Percentiles rank a stretch among this genome's conserved stretches.
phyloP scores from a whole-genome alignment of 495 filamentous ascomycete genomes.

The Penicillium coffeae region DNA sequence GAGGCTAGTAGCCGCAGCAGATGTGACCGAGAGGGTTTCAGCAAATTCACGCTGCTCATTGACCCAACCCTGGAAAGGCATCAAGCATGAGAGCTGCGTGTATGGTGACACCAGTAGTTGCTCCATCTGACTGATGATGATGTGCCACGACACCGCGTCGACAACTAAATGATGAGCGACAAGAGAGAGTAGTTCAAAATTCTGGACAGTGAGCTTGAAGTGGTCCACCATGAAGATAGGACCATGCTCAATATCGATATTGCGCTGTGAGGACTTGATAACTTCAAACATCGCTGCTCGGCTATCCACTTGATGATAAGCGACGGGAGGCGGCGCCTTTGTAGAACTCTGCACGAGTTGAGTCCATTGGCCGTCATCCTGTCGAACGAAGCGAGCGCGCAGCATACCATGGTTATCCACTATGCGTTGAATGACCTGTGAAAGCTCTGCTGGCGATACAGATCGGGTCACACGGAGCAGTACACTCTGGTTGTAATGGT shows the following conservation, averaged over 20 bases:
- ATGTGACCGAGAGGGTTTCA: background rate
- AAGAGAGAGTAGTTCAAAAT: conserved; percentile 43
- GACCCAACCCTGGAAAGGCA: background rate
- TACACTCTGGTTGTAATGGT: background rate
- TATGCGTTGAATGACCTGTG: background rate
- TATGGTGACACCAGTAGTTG: background rate
- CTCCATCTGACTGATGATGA: background rate
- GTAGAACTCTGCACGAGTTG: conserved; percentile 21
- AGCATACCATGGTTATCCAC: background rate
- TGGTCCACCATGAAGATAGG: conserved; percentile 14
- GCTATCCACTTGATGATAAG: background rate
- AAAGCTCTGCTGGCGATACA: background rate
- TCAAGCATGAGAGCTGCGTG: no score
- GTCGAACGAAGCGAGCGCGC: conserved; percentile 19
- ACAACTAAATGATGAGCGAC: conserved; percentile 52
- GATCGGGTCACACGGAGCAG: background rate
- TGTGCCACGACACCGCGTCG: conserved; percentile 51
- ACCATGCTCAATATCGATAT: background rate
- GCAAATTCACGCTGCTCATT: background rate
- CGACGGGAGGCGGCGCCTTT: background rate
- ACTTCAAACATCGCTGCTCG: background rate
- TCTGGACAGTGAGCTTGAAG: conserved; percentile 40
- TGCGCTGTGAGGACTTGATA: background rate
- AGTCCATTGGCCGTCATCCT: conserved; percentile 50
- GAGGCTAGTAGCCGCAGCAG: no score